phyloP scores from a whole-genome alignment of 2,329 filamentous ascomycete species.

The Metarhizium robertsii region DNA sequence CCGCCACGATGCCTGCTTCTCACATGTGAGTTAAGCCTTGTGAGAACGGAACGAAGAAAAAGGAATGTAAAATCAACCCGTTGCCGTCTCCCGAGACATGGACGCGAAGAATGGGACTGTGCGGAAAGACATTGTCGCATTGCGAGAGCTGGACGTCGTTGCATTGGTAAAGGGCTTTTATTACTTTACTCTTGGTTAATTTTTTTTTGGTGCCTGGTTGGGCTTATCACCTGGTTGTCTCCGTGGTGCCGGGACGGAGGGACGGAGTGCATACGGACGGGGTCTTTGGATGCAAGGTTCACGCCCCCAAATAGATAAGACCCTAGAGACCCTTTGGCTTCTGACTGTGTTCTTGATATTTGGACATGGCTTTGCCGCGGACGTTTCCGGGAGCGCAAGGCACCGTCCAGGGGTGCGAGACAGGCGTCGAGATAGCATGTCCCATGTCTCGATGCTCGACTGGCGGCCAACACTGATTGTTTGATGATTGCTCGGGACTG shows the following conservation, averaged over 20 bases:
- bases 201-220: too few species aligned
- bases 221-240: too few species aligned
- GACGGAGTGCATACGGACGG: too few species aligned
- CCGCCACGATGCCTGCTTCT: background rate
- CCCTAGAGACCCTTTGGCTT: too few species aligned
- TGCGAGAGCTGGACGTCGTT: background rate
- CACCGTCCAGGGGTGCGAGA: background rate
- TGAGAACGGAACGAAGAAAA: background rate
- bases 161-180: background rate
- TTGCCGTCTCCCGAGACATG: background rate
- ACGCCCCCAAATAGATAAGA: too few species aligned
- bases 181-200: too few species aligned
- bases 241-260: too few species aligned
- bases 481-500: background rate
- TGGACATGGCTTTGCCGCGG: background rate
- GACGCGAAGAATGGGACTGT: background rate
- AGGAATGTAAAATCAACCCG: background rate
- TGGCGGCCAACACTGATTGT: too few species aligned
- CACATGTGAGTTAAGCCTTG: background rate
- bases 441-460: too few species aligned
- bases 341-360: too few species aligned
- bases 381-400: conserved; percentile 1
- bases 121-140: background rate
- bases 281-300: too few species aligned
- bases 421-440: background rate